Evolutionary conservation across 108 stramenopile genomes (phyloP).

Genomic region (Cylindrotheca closterium): DNA sequence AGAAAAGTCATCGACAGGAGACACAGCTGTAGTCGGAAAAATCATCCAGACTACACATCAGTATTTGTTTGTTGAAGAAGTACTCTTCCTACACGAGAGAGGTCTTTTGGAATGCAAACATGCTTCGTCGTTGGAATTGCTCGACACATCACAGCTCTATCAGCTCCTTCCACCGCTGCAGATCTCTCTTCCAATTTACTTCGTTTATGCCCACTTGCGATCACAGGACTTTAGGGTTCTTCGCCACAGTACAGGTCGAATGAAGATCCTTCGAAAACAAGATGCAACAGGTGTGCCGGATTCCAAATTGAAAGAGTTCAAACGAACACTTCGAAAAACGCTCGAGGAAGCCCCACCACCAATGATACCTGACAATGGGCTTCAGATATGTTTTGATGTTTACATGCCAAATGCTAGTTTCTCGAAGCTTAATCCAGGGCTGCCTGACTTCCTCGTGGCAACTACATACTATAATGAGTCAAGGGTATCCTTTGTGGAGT

Average conservation of each 20-base stretch:
- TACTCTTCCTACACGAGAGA: constrained; percentile 64
- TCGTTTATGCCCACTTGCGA: constrained; percentile 81
- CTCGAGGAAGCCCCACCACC: constrained; percentile 53
- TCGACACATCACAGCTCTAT: constrained; percentile 46
- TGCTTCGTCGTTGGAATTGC: constrained; percentile 13
- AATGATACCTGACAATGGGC: constrained; percentile 2
- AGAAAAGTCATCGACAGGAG: background rate
- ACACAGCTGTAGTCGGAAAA: background rate
- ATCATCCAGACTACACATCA: constrained; percentile 9
- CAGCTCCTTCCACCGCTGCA: constrained; percentile 48
- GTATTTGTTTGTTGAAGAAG: constrained; percentile 81
- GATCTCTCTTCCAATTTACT: constrained; percentile 53
- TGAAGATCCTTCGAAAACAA: constrained; percentile 32
- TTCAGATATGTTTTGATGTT: constrained; percentile 53
- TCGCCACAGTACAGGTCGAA: constrained; percentile 55
- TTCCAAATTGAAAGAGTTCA: constrained; percentile 8
- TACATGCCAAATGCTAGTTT: constrained; percentile 76
- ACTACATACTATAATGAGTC: constrained; percentile 47
- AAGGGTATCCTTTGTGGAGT: constrained; percentile 26
- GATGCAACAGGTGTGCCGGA: background rate
- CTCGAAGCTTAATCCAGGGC: constrained; percentile 63
- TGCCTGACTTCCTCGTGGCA: constrained; percentile 73
- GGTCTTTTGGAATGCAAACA: constrained; percentile 52
- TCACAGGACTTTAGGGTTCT: constrained; percentile 72
- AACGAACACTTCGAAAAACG: constrained; percentile 16